Evolutionary conservation across 2,329 filamentous ascomycete genomes (phyloP).

Genomic region (Hymenoscyphus occultus): DNA sequence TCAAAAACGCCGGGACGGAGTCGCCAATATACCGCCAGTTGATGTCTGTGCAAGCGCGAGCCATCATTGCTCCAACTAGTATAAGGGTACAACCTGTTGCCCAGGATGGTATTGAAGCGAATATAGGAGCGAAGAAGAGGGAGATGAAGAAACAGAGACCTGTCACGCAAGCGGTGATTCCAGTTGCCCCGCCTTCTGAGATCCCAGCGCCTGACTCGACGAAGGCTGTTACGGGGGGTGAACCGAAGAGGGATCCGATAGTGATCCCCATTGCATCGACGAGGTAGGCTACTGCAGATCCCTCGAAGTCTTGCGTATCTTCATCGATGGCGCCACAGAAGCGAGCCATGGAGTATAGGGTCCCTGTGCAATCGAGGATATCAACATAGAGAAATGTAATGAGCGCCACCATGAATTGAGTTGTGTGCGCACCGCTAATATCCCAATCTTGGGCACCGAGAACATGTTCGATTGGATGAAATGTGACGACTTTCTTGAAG

Average conservation of each 20-base stretch:
- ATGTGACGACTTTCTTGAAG: conserved; percentile 83
- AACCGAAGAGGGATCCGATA: conserved; percentile 74
- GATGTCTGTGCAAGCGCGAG: conserved; percentile 72
- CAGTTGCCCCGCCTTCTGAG: conserved; percentile 80
- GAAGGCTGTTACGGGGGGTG: conserved; percentile 80
- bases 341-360: conserved; percentile 84
- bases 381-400: conserved; percentile 91
- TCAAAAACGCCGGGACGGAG: conserved; percentile 79
- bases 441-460: conserved; percentile 74
- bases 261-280: conserved; percentile 79
- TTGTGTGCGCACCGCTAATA: conserved; percentile 59
- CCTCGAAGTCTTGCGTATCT: conserved; percentile 82
- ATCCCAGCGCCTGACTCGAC: conserved; percentile 90
- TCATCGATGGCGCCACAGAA: conserved; percentile 80
- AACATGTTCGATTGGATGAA: conserved; percentile 70
- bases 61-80: conserved; percentile 87
- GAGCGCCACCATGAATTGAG: conserved; percentile 77
- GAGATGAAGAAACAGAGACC: conserved; percentile 84
- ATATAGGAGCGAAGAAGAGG: conserved; percentile 87
- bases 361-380: conserved; percentile 83
- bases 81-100: conserved; percentile 86
- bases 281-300: conserved; percentile 77
- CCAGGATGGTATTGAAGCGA: conserved; percentile 85
- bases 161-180: conserved; percentile 75
- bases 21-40: conserved; percentile 88